Evolutionary conservation across 768 basidiomycete species (phyloP).

Genomic region (Mycena olivaceomarginata): DNA sequence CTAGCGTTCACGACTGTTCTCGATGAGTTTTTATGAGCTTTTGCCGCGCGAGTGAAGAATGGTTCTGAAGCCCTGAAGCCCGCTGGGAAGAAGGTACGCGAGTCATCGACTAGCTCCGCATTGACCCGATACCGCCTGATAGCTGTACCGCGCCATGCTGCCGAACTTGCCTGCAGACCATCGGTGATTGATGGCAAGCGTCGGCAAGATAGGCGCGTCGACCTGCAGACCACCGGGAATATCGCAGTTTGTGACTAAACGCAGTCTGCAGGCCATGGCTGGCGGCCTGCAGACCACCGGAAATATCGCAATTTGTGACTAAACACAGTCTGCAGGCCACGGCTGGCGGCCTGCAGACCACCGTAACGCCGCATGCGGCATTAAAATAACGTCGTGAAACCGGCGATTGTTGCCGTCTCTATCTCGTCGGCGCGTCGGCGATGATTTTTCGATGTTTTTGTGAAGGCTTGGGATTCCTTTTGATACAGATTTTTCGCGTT

Average conservation of each 20-base stretch:
- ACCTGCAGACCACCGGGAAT: slow-evolving; percentile 21
- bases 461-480: neutral
- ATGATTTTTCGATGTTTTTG: slow-evolving; percentile 1
- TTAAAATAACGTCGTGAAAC: neutral
- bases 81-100: too few species aligned
- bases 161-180: slow-evolving; percentile 32
- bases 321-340: neutral
- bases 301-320: neutral
- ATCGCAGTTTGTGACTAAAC: neutral
- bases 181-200: slow-evolving; percentile 9
- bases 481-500: neutral
- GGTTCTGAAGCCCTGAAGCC: too few species aligned
- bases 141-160: slow-evolving; percentile 18
- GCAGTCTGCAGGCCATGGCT: neutral
- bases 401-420: neutral
- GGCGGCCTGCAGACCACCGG: slow-evolving; percentile 17
- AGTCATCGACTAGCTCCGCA: too few species aligned
- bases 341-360: slow-evolving; percentile 31
- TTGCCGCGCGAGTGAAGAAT: too few species aligned
- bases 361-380: slow-evolving; percentile 3
- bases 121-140: neutral
- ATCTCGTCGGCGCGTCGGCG: slow-evolving; percentile 14
- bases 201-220: slow-evolving; percentile 11
- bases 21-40: too few species aligned
- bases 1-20: too few species aligned